Evolutionary conservation across 2,329 filamentous ascomycete species (phyloP).

Genomic region (Cladophialophora yegresii): DNA sequence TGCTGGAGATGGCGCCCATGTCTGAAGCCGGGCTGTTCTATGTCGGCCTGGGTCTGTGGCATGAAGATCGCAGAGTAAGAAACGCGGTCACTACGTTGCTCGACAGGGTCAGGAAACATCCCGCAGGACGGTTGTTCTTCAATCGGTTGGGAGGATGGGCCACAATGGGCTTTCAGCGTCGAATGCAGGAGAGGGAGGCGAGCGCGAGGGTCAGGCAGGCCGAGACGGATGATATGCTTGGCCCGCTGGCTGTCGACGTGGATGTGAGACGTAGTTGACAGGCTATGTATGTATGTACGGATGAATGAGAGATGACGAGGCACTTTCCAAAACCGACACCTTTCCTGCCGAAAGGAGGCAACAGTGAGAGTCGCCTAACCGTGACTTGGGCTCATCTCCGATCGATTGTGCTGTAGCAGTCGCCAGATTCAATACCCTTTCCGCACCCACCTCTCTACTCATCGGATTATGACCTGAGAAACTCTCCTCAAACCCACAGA

Average conservation of each 20-base stretch:
- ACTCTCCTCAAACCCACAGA: background rate
- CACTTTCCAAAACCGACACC: no score
- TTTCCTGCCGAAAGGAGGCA: background rate
- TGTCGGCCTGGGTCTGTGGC: slow-evolving; percentile 84
- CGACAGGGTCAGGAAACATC: slow-evolving; percentile 79
- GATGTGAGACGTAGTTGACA: slow-evolving; percentile 23
- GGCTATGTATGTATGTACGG: background rate
- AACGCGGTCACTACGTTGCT: slow-evolving; percentile 75
- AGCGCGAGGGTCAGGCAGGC: slow-evolving; percentile 22
- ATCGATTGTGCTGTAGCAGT: background rate
- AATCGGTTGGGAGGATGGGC: slow-evolving; percentile 80
- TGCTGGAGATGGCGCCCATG: slow-evolving; percentile 80
- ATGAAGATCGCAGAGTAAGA: slow-evolving; percentile 79
- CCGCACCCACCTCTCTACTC: background rate
- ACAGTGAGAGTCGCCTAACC: background rate
- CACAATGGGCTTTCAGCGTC: slow-evolving; percentile 79
- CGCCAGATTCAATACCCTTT: background rate
- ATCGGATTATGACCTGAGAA: background rate
- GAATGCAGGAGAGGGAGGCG: slow-evolving; percentile 64
- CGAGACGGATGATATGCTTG: slow-evolving; percentile 22
- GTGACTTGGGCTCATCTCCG: background rate
- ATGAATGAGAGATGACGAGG: background rate
- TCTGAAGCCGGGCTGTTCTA: slow-evolving; percentile 89
- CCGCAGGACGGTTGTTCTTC: slow-evolving; percentile 94
- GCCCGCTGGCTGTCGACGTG: slow-evolving; percentile 10